A percentile compares a stretch with the other conserved stretches of the same genome.
phyloP scores from a whole-genome alignment of 176 grass and related monocot genomes.

The Aechmea fasciata region DNA sequence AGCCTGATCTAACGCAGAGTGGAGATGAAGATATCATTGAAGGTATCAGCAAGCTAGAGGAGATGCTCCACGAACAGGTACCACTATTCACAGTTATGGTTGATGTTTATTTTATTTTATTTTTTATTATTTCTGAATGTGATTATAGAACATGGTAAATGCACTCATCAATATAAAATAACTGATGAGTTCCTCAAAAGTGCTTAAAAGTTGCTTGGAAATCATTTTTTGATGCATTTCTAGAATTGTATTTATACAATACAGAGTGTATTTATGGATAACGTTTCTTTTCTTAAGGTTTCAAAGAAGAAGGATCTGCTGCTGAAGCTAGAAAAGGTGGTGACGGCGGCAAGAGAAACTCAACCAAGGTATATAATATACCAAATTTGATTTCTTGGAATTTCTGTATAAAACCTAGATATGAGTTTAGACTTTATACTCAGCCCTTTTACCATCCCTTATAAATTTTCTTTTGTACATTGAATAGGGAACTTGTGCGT shows the following conservation, averaged over 20 bases:
- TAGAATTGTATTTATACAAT: slow-evolving; percentile 7
- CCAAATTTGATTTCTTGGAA: slow-evolving; percentile 9
- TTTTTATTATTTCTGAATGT: no score
- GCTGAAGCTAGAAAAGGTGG: slow-evolving; percentile 34
- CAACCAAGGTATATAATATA: slow-evolving; percentile 41
- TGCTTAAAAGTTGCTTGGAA: background rate
- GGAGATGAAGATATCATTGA: slow-evolving; percentile 56
- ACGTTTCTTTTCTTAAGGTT: slow-evolving; percentile 33
- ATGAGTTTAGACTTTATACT: background rate
- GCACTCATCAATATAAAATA: no score
- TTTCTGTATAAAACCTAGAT: background rate
- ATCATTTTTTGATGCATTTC: background rate
- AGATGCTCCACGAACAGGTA: slow-evolving; percentile 42
- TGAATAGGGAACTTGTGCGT: slow-evolving; percentile 44
- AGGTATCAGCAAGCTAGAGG: slow-evolving; percentile 50
- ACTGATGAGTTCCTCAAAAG: no score
- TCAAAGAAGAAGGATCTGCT: slow-evolving; percentile 52
- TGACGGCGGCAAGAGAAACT: slow-evolving; percentile 41
- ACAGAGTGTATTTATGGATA: slow-evolving; percentile 4
- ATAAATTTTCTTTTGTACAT: slow-evolving; percentile 5
- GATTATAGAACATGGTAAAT: no score
- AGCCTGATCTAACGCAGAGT: slow-evolving; percentile 65
- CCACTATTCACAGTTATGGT: background rate
- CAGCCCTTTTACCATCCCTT: slow-evolving; percentile 20
- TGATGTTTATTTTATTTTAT: no score